phyloP scores from a whole-genome alignment of 2,329 filamentous ascomycete genomes.

The Epichloe uncinata region DNA sequence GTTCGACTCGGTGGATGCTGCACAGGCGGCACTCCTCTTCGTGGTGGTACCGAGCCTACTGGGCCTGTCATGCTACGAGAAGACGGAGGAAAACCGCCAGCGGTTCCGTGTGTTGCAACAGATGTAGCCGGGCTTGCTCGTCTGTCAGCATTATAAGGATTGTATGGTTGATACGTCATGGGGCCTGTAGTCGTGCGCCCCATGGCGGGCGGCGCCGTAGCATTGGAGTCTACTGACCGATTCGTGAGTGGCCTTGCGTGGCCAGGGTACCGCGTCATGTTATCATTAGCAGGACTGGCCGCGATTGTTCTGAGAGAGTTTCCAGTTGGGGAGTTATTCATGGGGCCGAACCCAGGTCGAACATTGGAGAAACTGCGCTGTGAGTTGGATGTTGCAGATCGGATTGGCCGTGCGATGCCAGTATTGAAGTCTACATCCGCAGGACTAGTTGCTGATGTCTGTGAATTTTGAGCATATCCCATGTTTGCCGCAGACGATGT shows the following conservation, averaged over 20 bases:
- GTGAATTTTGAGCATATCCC: slow-evolving; percentile 32
- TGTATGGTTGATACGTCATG: slow-evolving; percentile 11
- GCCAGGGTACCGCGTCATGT: slow-evolving; percentile 20
- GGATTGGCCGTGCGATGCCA: slow-evolving; percentile 16
- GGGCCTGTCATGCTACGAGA: slow-evolving; percentile 27
- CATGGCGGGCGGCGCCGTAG: slow-evolving; percentile 7
- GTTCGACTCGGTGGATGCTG: slow-evolving; percentile 28
- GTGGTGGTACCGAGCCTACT: slow-evolving; percentile 8
- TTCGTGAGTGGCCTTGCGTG: slow-evolving; percentile 19
- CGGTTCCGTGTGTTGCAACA: slow-evolving; percentile 11
- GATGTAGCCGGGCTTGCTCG: slow-evolving; percentile 22
- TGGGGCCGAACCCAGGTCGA: slow-evolving; percentile 8
- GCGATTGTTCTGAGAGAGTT: slow-evolving; percentile 12
- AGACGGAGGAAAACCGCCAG: slow-evolving; percentile 10
- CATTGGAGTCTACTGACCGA: slow-evolving; percentile 19
- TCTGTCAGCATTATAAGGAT: slow-evolving; percentile 12
- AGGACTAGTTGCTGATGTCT: slow-evolving; percentile 24
- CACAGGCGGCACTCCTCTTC: slow-evolving; percentile 17
- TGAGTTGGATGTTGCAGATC: slow-evolving; percentile 23
- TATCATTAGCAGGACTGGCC: slow-evolving; percentile 16
- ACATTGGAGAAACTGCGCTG: too few relatives aligned
- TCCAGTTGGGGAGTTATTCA: slow-evolving; percentile 8
- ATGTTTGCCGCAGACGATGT: slow-evolving; percentile 46
- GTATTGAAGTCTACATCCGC: slow-evolving; percentile 13
- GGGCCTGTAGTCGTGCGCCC: slow-evolving; percentile 3